Evolutionary conservation across 2,329 filamentous ascomycete species (phyloP).

Genomic region (Fusarium sambucinum): DNA sequence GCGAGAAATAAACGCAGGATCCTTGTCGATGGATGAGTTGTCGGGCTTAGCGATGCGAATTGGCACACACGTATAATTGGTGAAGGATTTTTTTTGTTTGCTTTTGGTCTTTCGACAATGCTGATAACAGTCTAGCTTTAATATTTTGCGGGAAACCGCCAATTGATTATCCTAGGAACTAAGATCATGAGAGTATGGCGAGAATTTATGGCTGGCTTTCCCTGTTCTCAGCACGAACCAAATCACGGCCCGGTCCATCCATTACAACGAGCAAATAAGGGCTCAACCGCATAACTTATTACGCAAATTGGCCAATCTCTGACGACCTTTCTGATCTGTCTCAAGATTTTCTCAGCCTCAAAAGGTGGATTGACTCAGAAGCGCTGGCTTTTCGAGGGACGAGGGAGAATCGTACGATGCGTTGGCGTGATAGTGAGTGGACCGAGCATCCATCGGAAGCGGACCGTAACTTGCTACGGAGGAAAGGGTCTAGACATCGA

Average conservation of each 20-base stretch:
- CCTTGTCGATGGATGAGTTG: conserved; percentile 24
- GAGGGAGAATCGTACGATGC: conserved; percentile 45
- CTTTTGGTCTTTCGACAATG: conserved; percentile 10
- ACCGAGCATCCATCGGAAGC: conserved; percentile 44
- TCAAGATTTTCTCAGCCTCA: conserved; percentile 1
- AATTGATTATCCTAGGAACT: background rate
- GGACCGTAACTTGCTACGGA: conserved; percentile 39
- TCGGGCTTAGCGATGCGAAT: conserved; percentile 20
- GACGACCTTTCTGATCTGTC: background rate
- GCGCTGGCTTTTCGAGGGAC: background rate
- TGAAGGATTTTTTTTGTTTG: conserved; percentile 14
- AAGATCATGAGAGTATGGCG: conserved; percentile 22
- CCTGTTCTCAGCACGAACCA: conserved; percentile 20
- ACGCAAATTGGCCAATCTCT: conserved; percentile 8
- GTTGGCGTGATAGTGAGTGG: conserved; percentile 43
- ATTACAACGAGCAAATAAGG: conserved; percentile 22
- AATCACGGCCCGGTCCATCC: conserved; percentile 27
- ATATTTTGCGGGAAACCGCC: conserved; percentile 1
- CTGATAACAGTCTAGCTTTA: conserved; percentile 15
- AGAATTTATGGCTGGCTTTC: conserved; percentile 16
- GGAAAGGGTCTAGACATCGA: conserved; percentile 16
- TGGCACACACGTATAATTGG: conserved; percentile 7
- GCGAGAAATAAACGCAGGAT: conserved; percentile 24
- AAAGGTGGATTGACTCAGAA: conserved; percentile 1
- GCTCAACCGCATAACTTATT: conserved; percentile 15